phyloP scores from a whole-genome alignment of 768 basidiomycete genomes.

The Trametopsis cervina region DNA sequence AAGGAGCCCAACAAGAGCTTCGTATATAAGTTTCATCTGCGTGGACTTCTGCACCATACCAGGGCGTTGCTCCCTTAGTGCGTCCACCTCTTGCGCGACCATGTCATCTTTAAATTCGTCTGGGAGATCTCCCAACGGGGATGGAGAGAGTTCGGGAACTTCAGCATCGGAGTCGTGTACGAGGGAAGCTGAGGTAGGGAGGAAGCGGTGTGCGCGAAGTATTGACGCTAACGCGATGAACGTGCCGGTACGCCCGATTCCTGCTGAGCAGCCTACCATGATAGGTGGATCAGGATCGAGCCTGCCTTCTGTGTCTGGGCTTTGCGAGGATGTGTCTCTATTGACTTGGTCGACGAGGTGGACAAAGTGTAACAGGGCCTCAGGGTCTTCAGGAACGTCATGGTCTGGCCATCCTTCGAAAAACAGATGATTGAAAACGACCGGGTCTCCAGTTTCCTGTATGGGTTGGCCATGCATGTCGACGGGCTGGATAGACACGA shows the following conservation, averaged over 20 bases:
- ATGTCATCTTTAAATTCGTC: constrained; percentile 42
- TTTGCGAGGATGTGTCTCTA: constrained; percentile 32
- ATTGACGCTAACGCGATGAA: constrained; percentile 79
- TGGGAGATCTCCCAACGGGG: constrained; percentile 55
- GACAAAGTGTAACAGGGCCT: constrained; percentile 54
- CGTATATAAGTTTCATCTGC: constrained; percentile 61
- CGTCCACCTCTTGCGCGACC: constrained; percentile 68
- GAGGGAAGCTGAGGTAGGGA: constrained; percentile 25
- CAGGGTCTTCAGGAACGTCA: constrained; percentile 67
- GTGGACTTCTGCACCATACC: constrained; percentile 75
- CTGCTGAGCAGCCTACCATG: constrained; percentile 81
- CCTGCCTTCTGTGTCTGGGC: constrained; percentile 17
- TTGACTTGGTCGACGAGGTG: constrained; percentile 60
- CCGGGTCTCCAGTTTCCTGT: constrained; percentile 21
- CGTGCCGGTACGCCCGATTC: constrained; percentile 80
- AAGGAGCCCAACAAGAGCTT: constrained; percentile 26
- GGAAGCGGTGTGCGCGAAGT: constrained; percentile 52
- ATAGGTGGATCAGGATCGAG: constrained; percentile 65
- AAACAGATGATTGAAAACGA: constrained; percentile 64
- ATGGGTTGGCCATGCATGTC: not conserved
- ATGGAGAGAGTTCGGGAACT: constrained; percentile 32
- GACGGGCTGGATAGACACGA: constrained; percentile 41
- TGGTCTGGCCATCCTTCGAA: constrained; percentile 82
- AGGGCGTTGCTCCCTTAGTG: constrained; percentile 71
- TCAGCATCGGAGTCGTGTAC: constrained; percentile 19